Base-by-base conservation (phyloP, 2,329 filamentous ascomycete species). In the Colletotrichum sp. region DNA sequence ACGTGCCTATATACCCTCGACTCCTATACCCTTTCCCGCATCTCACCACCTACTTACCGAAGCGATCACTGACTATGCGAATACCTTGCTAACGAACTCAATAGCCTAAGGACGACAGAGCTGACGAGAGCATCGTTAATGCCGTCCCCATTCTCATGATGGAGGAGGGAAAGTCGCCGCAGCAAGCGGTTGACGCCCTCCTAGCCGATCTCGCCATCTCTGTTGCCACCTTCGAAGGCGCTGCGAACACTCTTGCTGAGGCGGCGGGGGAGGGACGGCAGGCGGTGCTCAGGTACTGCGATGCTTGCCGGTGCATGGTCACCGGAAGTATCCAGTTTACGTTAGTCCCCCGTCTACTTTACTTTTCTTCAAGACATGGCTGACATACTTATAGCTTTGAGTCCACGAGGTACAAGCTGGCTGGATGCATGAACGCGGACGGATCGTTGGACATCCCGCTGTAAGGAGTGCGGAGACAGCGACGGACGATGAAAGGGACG, bases 301-400 rank as follows among this genome's bases (percentile, higher is more conserved):
- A 85, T n/a, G 84, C 82, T 3, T 82, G 81, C 12, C 81, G 80
- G 16, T 65, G 71, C 28, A 80, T 83, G 65, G 81, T 82, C 13
- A 84, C 81, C 1, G 84, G 84, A 15, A 81, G 80, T 12, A 75
- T 85, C 3, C 77, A 81, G 62, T 85, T 84, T 77, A 83, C 81
- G 84, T 84, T 70, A 64, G 83, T 79, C 52, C 63, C 32, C 18
- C 18, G 36, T 28, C 28, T 18, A 9, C 15, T 26, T 12, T 49
- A 24, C 30, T 59, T 26, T 28, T 16, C 16, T 8, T 18, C 3
- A 13, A 39, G 44, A 8, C 44, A 52, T 21, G 10, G 34, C 21
- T 75, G 26, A 69, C 34, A n/a, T 3, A 9, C 32, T 18, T 13
- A 8, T 18, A 85, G 84, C 5, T 75, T 83, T 57, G 80, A 80